phyloP scores from a whole-genome alignment of 176 grass and related monocot genomes.

The Carex kokanica region DNA sequence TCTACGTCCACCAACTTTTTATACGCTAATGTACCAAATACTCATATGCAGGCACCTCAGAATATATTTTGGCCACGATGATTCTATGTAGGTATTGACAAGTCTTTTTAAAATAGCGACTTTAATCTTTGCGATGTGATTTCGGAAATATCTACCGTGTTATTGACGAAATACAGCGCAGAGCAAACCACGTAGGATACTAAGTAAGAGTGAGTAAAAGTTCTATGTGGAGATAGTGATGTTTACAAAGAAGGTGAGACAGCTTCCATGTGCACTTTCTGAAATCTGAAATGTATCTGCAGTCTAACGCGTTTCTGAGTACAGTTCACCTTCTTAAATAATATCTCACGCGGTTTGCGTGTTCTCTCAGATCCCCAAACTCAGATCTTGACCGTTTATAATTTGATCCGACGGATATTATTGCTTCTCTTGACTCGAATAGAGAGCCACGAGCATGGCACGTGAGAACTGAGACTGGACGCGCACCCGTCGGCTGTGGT shows the following conservation, averaged over 20 bases:
- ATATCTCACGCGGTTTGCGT: conserved; percentile 20
- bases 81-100: too few species aligned
- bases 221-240: neutral
- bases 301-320: neutral
- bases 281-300: neutral
- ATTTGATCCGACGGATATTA: neutral
- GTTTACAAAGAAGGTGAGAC: neutral
- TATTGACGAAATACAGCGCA: too few species aligned
- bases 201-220: neutral
- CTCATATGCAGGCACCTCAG: neutral
- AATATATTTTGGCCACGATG: too few species aligned
- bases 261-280: conserved; percentile 16
- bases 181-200: neutral
- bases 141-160: too few species aligned
- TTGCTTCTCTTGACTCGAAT: neutral
- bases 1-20: neutral
- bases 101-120: too few species aligned
- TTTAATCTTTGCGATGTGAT: too few species aligned
- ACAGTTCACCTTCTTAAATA: neutral
- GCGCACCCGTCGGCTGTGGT: conserved; percentile 23
- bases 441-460: neutral
- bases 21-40: neutral
- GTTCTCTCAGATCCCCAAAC: neutral
- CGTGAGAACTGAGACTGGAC: neutral
- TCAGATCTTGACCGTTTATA: neutral